Evolutionary conservation across 805 yeast genomes (phyloP).

Genomic region (Lachancea kluyveri): DNA sequence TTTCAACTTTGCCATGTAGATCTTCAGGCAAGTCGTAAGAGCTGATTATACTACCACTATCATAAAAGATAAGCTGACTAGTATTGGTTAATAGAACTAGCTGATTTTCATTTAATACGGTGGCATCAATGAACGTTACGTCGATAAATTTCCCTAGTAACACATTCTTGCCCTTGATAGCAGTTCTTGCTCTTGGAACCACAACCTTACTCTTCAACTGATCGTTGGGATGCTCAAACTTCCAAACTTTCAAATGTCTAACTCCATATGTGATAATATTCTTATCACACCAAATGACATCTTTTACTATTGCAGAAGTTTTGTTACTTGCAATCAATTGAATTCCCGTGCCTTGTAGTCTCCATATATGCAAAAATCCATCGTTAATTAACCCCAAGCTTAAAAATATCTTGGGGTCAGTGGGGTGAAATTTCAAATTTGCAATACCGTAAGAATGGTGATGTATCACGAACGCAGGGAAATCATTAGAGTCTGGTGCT

Average conservation of each 20-base stretch:
- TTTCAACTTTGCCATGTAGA: conserved; percentile 4
- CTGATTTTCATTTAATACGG: conserved; percentile 12
- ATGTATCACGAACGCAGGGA: conserved; percentile 47
- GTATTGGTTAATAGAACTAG: conserved; percentile 19
- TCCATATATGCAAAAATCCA: conserved; percentile 64
- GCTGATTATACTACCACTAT: conserved; percentile 11
- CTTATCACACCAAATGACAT: conserved; percentile 47
- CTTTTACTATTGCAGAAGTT: conserved; percentile 55
- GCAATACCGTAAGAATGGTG: conserved; percentile 66
- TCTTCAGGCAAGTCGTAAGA: conserved; percentile 1
- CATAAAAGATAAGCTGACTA: conserved; percentile 22
- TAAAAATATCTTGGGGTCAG: conserved; percentile 45
- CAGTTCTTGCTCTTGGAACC: conserved; percentile 17
- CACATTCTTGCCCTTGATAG: conserved; percentile 54
- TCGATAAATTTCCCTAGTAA: conserved; percentile 45
- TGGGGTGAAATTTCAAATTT: conserved; percentile 47
- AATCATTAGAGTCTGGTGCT: conserved; percentile 39
- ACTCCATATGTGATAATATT: conserved; percentile 52
- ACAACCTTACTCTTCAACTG: conserved; percentile 8
- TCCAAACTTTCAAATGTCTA: conserved; percentile 61
- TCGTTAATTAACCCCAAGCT: conserved; percentile 66
- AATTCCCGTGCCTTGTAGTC: conserved; percentile 27
- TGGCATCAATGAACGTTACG: conserved; percentile 42
- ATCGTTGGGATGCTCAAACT: conserved; percentile 24
- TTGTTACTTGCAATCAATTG: conserved; percentile 47